These are phyloP conservation scores for Bryoglossum gracile DNA, from an alignment of 495 filamentous ascomycete genomes.

Conservation along the genomic window DNA sequence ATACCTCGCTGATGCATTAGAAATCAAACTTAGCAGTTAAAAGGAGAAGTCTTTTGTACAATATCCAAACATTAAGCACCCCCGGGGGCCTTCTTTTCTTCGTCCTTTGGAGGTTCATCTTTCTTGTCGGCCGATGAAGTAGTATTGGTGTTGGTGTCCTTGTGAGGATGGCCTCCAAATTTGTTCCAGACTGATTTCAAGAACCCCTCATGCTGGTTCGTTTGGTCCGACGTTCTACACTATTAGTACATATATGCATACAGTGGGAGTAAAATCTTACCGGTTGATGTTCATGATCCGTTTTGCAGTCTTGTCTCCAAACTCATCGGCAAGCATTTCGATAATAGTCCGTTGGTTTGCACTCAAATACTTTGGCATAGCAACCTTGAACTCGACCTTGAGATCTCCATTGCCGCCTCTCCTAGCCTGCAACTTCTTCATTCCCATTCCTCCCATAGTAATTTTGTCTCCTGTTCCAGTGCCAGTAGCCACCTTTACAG, in stretches of 20 bases:
- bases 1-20: conserved; percentile 11
- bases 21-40: conserved; percentile 1
- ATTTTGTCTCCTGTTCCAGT: conserved; percentile 90
- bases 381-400: conserved; percentile 87
- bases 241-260: too few species aligned
- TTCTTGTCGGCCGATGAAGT: conserved; percentile 26
- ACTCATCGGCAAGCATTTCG: conserved; percentile 93
- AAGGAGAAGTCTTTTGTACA: too few species aligned
- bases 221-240: too few species aligned
- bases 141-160: conserved; percentile 28
- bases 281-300: conserved; percentile 62
- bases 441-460: conserved; percentile 79
- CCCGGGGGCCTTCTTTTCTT: conserved; percentile 10
- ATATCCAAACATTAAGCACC: conserved; percentile 5
- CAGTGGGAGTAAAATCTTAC: too few species aligned
- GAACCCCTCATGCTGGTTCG: conserved; percentile 76
- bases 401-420: conserved; percentile 63
- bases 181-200: conserved; percentile 85
- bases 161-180: conserved; percentile 62
- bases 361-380: conserved; percentile 88
- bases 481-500: conserved; percentile 79
- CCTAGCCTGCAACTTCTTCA: conserved; percentile 64
- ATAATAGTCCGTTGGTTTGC: conserved; percentile 83
- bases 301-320: conserved; percentile 84
- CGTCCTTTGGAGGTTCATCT: conserved; percentile 3